Conservation (phyloP, 257 asterid genomes). For the Handroanthus guayacan region DNA sequence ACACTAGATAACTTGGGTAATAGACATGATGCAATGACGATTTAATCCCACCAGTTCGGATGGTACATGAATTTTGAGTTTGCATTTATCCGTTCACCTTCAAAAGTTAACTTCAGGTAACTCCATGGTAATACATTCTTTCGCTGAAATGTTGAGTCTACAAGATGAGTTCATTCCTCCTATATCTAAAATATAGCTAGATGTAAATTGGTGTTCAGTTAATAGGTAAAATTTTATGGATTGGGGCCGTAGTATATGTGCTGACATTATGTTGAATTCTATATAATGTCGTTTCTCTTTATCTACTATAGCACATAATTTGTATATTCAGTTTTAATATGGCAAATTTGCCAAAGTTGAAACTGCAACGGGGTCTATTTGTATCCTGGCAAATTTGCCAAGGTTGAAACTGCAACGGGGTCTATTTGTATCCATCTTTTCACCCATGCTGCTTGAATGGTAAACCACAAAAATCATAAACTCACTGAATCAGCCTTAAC, state of each 20-base stretch:
- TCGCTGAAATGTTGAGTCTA: constrained; percentile 10
- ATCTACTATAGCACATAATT: too few species aligned
- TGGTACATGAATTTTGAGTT: not conserved
- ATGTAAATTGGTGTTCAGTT: not conserved
- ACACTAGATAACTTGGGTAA: not conserved
- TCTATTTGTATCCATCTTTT: too few species aligned
- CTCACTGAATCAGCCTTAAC: too few species aligned
- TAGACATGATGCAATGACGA: not conserved
- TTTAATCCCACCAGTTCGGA: not conserved
- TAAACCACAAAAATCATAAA: too few species aligned
- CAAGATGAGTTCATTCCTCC: not conserved
- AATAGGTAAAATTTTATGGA: not conserved
- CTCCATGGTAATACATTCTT: not conserved
- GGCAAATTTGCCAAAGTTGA: too few species aligned
- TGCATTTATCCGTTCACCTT: not conserved
- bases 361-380: too few species aligned
- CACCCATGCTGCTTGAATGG: too few species aligned
- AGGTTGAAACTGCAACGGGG: too few species aligned
- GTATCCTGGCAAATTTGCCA: too few species aligned
- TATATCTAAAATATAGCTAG: not conserved
- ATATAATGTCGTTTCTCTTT: too few species aligned
- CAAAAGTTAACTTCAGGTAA: not conserved
- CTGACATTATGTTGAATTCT: too few species aligned
- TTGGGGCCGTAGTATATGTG: not conserved
- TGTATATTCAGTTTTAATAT: too few species aligned